Evolutionary conservation across 2,329 filamentous ascomycete genomes (phyloP), one percentile per base, ranked within the genome.

Genomic region (Alternaria rosae): DNA sequence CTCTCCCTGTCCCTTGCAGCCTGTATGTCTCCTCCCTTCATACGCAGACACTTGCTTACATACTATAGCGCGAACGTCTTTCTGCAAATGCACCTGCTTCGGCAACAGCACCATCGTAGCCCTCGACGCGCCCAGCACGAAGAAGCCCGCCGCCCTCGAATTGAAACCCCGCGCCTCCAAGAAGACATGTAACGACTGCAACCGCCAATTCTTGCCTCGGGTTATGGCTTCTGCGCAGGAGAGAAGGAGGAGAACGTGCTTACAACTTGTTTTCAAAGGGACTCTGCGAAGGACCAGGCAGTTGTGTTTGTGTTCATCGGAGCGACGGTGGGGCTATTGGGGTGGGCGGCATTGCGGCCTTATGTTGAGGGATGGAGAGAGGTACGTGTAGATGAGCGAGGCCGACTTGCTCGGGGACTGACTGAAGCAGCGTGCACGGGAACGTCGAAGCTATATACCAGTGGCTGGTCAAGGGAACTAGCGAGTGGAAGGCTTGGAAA

Each of bases 41-140:
- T 8, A 6, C 2, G 5, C 23, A 35, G 42, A 12, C 9, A 41
- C 4, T 6, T 25, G 5, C 15, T 53, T 25, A 48, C 41, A 45
- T 15, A 3, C 32, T 17, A 54, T 68, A 85, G 84, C 83, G 44
- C 83, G 84, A 23, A 87, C 87, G 15, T 89, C 88, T 61, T 91
- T 90, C 79, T 91, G 89, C 85, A 91, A 91, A 86, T 91, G 89
- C 76, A 90, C 87, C 59, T 91, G 89, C 78, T 88, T 87, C 79
- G 84, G 84, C 53, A 90, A 91, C 75, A 88, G 85, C 79, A 90
- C 88, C 57, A 89, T 91, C 54, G 90, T 91, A 67, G 85, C 88
- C 17, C 85, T 91, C 59, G 84, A 88, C 64, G 82, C 83, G 9
- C 80, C 80, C 25, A 64, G 69, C 32, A 55, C 69, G 17, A 68